Evolutionary conservation across 352 stramenopile species (phyloP).

Genomic region (Globisporangium sylvaticum): DNA sequence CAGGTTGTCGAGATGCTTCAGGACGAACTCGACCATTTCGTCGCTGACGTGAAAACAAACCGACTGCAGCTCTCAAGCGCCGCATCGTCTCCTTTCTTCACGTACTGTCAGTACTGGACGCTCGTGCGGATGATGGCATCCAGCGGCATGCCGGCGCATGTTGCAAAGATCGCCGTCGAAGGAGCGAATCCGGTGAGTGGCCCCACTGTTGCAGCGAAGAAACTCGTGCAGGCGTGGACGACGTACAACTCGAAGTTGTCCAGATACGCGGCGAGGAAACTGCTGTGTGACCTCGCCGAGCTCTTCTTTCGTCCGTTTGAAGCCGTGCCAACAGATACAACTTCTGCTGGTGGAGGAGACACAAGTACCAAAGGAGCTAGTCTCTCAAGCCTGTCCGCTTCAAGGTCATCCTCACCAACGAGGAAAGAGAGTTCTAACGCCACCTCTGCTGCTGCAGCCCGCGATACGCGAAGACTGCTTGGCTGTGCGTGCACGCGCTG

Average conservation of each 20-base stretch:
- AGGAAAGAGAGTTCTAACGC: conserved; percentile 11
- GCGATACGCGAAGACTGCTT: conserved; percentile 47
- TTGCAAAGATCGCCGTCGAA: conserved; percentile 51
- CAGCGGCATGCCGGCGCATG: conserved; percentile 51
- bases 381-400: not conserved
- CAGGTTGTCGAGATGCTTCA: conserved; percentile 51
- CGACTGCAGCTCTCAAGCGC: conserved; percentile 42
- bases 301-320: conserved; percentile 60
- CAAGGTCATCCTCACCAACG: conserved; percentile 17
- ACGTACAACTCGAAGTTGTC: conserved; percentile 53
- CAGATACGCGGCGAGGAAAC: conserved; percentile 41
- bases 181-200: conserved; percentile 21
- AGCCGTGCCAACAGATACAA: not conserved
- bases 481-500: conserved; percentile 65
- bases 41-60: conserved; percentile 62
- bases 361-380: not conserved
- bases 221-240: conserved; percentile 54
- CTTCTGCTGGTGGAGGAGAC: not conserved
- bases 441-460: not conserved
- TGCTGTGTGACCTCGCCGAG: conserved; percentile 60
- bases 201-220: conserved; percentile 24
- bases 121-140: conserved; percentile 49
- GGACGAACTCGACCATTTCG: conserved; percentile 49
- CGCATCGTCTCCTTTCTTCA: conserved; percentile 32
- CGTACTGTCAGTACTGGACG: conserved; percentile 74